Conservation (phyloP, 2,329 filamentous ascomycete species). For the Aspergillus luchuensis region DNA sequence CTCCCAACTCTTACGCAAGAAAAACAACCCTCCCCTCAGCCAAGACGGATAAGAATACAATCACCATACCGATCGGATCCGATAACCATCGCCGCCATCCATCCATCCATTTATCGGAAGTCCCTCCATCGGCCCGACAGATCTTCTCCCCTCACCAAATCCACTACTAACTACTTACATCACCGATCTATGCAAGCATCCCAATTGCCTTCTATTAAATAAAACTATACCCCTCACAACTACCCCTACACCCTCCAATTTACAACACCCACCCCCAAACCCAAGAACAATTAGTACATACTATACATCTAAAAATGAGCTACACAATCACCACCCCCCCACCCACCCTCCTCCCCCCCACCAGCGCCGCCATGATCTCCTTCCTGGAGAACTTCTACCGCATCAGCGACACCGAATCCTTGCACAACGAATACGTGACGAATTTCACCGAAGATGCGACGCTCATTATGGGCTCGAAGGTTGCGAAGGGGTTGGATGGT, state of each 20-base stretch:
- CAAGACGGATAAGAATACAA: too few relatives aligned
- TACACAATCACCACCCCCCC: constrained; percentile 34
- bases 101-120: constrained; percentile 13
- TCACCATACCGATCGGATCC: constrained; percentile 4
- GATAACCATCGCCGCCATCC: not conserved
- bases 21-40: too few relatives aligned
- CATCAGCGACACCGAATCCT: constrained; percentile 38
- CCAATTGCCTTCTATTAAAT: not conserved
- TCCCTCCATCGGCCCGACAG: too few relatives aligned
- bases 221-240: not conserved
- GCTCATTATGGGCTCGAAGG: constrained; percentile 42
- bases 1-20: too few relatives aligned
- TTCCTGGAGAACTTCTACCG: constrained; percentile 42
- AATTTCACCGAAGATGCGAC: constrained; percentile 40
- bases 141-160: too few relatives aligned
- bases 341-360: constrained; percentile 28
- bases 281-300: too few relatives aligned
- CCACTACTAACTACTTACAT: not conserved
- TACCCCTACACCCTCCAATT: not conserved
- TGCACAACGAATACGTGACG: constrained; percentile 38
- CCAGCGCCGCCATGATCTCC: constrained; percentile 27
- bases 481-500: constrained; percentile 37
- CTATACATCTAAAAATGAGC: constrained; percentile 26
- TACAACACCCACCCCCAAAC: not conserved
- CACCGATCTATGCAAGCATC: constrained; percentile 2